Base-by-base conservation (phyloP, 2,329 filamentous ascomycete genomes). In the Leptographium procerum region DNA sequence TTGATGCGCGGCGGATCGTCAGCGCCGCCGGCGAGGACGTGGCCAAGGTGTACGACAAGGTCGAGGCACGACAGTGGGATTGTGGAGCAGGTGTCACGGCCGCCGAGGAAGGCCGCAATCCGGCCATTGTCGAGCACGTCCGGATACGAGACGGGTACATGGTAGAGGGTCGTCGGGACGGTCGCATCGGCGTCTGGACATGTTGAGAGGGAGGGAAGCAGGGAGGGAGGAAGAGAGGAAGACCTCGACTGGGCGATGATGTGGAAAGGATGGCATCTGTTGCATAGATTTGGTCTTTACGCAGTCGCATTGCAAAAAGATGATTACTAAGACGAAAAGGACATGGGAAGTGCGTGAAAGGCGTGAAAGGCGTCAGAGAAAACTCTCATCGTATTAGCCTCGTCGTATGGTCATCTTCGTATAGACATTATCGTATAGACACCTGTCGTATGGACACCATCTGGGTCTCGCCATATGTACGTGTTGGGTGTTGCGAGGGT, bases 1-100 rank as follows among this genome's bases (percentile, higher is more conserved):
- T 99, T 70, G 94, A 99, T 72, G 75, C 83, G 16, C 85, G 91
- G 56, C 84, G 91, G 55, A 99, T 99, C 64, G 91, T 94, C 36
- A 84, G 88, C 56, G 92, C 94, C 2, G 91, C 91, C 0, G 89
- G 91, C 48, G 94, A 97, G 71, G 86, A 91, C 67, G 90, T 97
- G 28, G 91, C 94, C 65, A 99, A 99, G 75, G 88, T 99, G 60
- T 99, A 97, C 74, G 94, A 99, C 75, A 97, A 97, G 79, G 86
- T 90, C 3, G 94, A 99, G 69, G 91, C 91, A 47, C 79, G 89
- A 61, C 94, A 97, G 72, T 99, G 94, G 94, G 90, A 96, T 71
- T 96, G 91, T 72, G 94, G 94, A 57, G 86, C 90, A 2, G 92
- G 91, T 40, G 83, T 88, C 53, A 80, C 78, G 3, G 85, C 85